Evolutionary conservation across 2,329 filamentous ascomycete species (phyloP).

Genomic region (Penicillium sp.): DNA sequence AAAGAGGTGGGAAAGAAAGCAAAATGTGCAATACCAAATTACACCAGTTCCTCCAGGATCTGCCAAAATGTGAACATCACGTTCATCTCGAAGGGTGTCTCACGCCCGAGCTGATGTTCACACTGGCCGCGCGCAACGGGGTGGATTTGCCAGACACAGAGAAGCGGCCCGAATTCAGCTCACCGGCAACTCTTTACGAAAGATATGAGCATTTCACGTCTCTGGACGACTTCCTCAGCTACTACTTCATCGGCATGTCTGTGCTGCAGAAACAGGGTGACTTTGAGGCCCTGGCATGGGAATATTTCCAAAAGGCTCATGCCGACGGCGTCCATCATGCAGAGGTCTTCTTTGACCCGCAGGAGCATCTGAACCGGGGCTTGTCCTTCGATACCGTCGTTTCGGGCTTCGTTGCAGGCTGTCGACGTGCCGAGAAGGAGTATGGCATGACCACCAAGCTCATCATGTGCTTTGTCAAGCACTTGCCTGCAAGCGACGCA

Average conservation of each 20-base stretch:
- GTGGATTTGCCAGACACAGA: conserved; percentile 54
- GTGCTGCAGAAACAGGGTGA: background rate
- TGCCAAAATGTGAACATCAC: conserved; percentile 80
- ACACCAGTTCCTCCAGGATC: conserved; percentile 58
- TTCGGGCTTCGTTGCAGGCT: conserved; percentile 58
- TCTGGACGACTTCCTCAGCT: conserved; percentile 72
- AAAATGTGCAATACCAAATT: conserved; percentile 28
- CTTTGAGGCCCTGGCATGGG: conserved; percentile 48
- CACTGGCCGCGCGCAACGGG: conserved; percentile 63
- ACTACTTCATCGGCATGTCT: conserved; percentile 72
- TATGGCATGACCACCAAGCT: conserved; percentile 63
- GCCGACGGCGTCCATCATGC: conserved; percentile 65
- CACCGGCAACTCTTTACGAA: conserved; percentile 53
- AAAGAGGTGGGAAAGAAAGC: background rate
- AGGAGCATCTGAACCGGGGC: conserved; percentile 65
- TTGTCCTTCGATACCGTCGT: conserved; percentile 62
- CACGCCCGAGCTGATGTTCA: conserved; percentile 65
- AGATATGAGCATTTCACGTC: conserved; percentile 66
- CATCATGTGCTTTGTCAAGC: conserved; percentile 69
- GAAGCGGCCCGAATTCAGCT: conserved; percentile 61
- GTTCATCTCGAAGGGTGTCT: conserved; percentile 75
- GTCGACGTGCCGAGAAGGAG: conserved; percentile 56
- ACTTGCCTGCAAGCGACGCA: conserved; percentile 61
- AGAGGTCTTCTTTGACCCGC: conserved; percentile 78
- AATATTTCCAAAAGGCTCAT: conserved; percentile 64